Conservation (phyloP, 164 flowering plant species). For the Amborella trichopoda region DNA sequence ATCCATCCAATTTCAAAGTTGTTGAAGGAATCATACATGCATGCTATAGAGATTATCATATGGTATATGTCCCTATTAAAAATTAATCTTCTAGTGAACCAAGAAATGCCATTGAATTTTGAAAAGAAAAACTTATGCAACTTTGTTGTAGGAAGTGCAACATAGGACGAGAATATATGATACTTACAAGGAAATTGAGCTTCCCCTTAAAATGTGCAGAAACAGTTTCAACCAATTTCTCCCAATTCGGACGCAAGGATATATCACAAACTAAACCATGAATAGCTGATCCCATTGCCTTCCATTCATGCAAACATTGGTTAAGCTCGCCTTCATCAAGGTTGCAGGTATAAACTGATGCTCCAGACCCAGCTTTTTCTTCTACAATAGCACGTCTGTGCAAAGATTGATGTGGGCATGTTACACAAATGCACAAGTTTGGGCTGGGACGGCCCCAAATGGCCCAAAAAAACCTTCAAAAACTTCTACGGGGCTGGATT, state of each 20-base stretch:
- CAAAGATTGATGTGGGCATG: background rate
- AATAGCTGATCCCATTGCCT: slow-evolving; percentile 22
- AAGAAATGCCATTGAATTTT: too few relatives aligned
- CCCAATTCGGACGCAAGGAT: slow-evolving; percentile 13
- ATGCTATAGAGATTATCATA: too few relatives aligned
- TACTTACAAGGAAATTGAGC: slow-evolving; percentile 30
- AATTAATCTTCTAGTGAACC: too few relatives aligned
- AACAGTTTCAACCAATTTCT: slow-evolving; percentile 19
- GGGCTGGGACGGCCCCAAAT: too few relatives aligned
- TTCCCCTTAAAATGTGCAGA: slow-evolving; percentile 20
- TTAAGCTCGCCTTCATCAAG: slow-evolving; percentile 22
- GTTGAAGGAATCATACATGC: too few relatives aligned
- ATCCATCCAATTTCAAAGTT: too few relatives aligned
- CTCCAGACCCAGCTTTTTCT: slow-evolving; percentile 33
- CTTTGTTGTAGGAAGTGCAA: too few relatives aligned
- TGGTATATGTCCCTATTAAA: too few relatives aligned
- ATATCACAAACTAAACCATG: slow-evolving; percentile 30
- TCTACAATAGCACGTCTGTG: slow-evolving; percentile 31
- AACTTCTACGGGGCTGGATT: background rate
- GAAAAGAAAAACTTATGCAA: too few relatives aligned
- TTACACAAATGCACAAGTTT: too few relatives aligned
- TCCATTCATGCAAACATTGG: slow-evolving; percentile 23
- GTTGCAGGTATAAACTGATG: slow-evolving; percentile 28
- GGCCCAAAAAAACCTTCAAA: background rate
- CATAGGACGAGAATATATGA: too few relatives aligned